Base-by-base conservation (phyloP, 2,329 filamentous ascomycete genomes). In the Cladophialophora exuberans region DNA sequence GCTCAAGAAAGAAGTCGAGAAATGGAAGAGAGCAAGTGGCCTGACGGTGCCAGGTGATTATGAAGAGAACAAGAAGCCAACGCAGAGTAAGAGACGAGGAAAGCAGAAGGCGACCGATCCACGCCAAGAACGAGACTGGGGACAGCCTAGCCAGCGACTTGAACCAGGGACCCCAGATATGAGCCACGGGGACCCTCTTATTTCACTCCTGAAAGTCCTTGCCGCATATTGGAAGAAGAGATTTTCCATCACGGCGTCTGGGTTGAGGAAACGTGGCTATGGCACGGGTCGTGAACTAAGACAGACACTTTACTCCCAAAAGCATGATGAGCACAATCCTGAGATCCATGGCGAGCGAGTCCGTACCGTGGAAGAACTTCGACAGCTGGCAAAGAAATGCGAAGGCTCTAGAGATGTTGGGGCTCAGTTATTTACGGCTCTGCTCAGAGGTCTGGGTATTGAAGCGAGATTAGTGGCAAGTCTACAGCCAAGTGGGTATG, bases 181-280 rank as follows among this genome's bases (percentile, higher is more conserved):
- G 76, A 94, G 89, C 68, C 82, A 85, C 36, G 90, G 90, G 0
- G 92, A 97, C 69, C 91, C 92, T 0, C 73, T 96, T 4, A 82
- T 93, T 49, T 79, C 86, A 18, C 76, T 97, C 3, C 78, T 97
- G 66, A 88, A 87, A 65, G 79, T 84, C 3, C 73, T 99, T n/a
- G 79, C 86, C 7, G 82, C 85, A 1, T 97, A 90, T 79, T 99
- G 94, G 94, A 91, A 86, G 68, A 88, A 91, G 65, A 81, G 86
- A 28, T 99, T 96, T 70, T 82, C 78, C 1, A 79, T 94, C 38
- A 90, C 85, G 0, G 82, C 86, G 0, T 90, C 92, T 0, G 90
- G 89, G 0, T 67, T 97, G 18, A 82, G 92, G n/a, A 99, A 97
- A 73, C 81, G 83, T 67, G 94, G 94, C 0, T 97, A 97, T 68